Conservation (phyloP, 192 early-diverging fungal genomes). For the Mortierella alpina region DNA sequence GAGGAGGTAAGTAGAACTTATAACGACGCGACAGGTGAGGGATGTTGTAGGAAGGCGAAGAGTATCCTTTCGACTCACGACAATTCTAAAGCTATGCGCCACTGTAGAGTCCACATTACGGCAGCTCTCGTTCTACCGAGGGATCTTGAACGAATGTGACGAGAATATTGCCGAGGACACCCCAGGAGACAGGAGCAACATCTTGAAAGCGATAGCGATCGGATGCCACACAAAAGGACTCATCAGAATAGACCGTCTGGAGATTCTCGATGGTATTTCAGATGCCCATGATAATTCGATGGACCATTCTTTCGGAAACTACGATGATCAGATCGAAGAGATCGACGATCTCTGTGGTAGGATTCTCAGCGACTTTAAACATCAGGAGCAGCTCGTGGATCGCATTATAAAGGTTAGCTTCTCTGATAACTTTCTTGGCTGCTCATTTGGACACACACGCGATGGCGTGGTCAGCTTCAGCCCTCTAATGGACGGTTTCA, state of each 20-base stretch:
- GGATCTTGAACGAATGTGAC: constrained; percentile 44
- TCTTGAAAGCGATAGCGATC: constrained; percentile 19
- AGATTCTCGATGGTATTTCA: constrained; percentile 18
- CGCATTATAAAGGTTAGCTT: constrained; percentile 35
- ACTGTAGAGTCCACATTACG: constrained; percentile 24
- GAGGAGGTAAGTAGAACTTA: constrained; percentile 7
- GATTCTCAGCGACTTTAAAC: constrained; percentile 34
- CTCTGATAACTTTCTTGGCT: background rate
- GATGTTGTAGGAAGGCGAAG: background rate
- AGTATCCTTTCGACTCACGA: no score
- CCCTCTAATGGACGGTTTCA: background rate
- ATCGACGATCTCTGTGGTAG: constrained; percentile 43
- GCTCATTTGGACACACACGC: background rate
- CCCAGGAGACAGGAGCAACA: background rate
- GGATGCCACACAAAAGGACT: constrained; percentile 25
- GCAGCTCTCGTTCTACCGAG: constrained; percentile 41
- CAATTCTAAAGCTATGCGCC: constrained; percentile 7
- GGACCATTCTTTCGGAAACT: constrained; percentile 11
- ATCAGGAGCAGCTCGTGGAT: constrained; percentile 36
- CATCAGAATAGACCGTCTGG: constrained; percentile 20
- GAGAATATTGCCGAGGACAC: constrained; percentile 29
- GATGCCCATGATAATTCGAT: background rate
- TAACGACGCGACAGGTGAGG: background rate
- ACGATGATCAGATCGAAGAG: constrained; percentile 3
- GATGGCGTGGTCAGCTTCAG: background rate